These are phyloP conservation scores for Aspergillus indologenus DNA, from an alignment of 495 filamentous ascomycete species.

Conservation along the genomic window DNA sequence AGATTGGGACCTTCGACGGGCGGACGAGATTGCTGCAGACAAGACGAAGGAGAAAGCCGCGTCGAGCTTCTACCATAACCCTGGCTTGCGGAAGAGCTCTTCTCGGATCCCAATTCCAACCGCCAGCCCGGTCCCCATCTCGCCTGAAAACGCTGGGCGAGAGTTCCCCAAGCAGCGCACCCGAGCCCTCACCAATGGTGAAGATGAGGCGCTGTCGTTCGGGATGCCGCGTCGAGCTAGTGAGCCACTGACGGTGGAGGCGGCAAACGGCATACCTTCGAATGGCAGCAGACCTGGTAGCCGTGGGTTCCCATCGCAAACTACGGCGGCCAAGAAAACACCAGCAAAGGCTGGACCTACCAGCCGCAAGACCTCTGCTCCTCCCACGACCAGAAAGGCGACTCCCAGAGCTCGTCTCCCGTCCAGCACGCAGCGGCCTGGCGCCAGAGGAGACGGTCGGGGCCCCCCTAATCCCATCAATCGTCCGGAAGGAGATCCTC, in stretches of 20 bases:
- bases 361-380: constrained; percentile 43
- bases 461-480: constrained; percentile 59
- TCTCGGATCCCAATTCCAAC: constrained; percentile 86
- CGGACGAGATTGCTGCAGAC: constrained; percentile 77
- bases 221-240: constrained; percentile 67
- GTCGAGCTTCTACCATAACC: constrained; percentile 41
- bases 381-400: constrained; percentile 35
- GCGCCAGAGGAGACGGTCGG: constrained; percentile 59
- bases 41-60: constrained; percentile 49
- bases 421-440: constrained; percentile 53
- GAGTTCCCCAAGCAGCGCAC: constrained; percentile 66
- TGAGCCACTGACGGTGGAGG: constrained; percentile 60
- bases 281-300: constrained; percentile 44
- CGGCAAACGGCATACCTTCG: constrained; percentile 48
- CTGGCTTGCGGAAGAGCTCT: constrained; percentile 45
- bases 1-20: constrained; percentile 71
- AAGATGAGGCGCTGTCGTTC: constrained; percentile 58
- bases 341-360: constrained; percentile 38
- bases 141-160: constrained; percentile 61
- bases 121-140: constrained; percentile 71
- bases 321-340: constrained; percentile 23
- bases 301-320: constrained; percentile 27
- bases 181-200: constrained; percentile 51
- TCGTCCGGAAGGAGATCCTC: constrained; percentile 88
- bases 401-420: constrained; percentile 35